phyloP scores from a whole-genome alignment of 805 yeast genomes.

The Candida khao-thaluensis region DNA sequence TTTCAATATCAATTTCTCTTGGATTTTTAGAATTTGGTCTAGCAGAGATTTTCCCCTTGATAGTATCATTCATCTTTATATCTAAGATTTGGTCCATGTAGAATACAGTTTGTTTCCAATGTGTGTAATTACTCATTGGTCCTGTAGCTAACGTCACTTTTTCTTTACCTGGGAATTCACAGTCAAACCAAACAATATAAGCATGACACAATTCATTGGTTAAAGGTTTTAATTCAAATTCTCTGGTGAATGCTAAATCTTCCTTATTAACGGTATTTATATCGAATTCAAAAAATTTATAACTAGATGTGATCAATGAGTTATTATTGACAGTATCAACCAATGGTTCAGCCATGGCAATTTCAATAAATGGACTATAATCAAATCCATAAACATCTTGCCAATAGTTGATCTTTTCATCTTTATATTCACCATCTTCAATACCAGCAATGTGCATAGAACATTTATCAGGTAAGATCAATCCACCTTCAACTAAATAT shows the following conservation, averaged over 20 bases:
- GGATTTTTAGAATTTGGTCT: constrained; percentile 78
- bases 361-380: constrained; percentile 81
- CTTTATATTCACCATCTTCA: constrained; percentile 89
- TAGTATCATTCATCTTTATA: constrained; percentile 69
- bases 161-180: constrained; percentile 74
- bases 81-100: constrained; percentile 81
- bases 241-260: constrained; percentile 71
- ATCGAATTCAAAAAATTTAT: constrained; percentile 76
- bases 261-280: constrained; percentile 83
- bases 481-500: constrained; percentile 78
- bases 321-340: constrained; percentile 89
- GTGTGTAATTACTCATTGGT: constrained; percentile 91
- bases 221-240: constrained; percentile 70
- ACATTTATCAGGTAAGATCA: constrained; percentile 93
- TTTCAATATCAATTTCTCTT: constrained; percentile 83
- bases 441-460: constrained; percentile 86
- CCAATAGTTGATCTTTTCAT: constrained; percentile 92
- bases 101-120: constrained; percentile 98
- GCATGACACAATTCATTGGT: constrained; percentile 87
- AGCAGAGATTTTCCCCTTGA: constrained; percentile 70
- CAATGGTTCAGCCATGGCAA: constrained; percentile 90
- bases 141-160: constrained; percentile 86
- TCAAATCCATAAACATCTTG: constrained; percentile 97
- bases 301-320: constrained; percentile 70
- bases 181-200: constrained; percentile 90